These are phyloP conservation scores for Aureobasidium pullulans DNA, from an alignment of 2,329 filamentous ascomycete species.

Conservation along the genomic window DNA sequence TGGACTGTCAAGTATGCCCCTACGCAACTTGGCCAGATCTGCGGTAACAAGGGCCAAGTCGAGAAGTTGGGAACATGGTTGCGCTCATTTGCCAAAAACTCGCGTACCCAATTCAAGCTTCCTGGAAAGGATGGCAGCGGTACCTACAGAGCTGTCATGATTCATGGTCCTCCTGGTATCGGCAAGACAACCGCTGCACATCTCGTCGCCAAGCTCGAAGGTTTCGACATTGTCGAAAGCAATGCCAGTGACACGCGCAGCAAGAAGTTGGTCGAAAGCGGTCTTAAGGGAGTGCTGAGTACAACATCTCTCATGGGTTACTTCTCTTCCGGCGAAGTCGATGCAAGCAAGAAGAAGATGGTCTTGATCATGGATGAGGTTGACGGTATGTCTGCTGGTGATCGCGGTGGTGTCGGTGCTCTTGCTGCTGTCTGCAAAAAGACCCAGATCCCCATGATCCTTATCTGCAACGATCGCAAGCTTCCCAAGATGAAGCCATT, in stretches of 20 bases:
- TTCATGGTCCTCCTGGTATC: conserved; percentile 91
- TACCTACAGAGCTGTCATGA: conserved; percentile 78
- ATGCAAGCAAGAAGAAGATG: conserved; percentile 79
- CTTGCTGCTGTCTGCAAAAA: conserved; percentile 93
- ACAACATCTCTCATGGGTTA: conserved; percentile 89
- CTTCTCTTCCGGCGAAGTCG: conserved; percentile 78
- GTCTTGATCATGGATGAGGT: conserved; percentile 99
- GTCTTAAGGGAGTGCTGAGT: conserved; percentile 82
- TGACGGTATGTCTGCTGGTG: conserved; percentile 96
- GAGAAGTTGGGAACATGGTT: conserved; percentile 89
- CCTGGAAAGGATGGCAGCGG: conserved; percentile 80
- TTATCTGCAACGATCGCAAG: conserved; percentile 94
- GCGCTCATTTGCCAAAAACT: conserved; percentile 68
- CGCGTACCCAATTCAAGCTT: conserved; percentile 73
- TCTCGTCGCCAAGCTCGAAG: conserved; percentile 83
- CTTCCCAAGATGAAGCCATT: conserved; percentile 98
- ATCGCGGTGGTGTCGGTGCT: conserved; percentile 90
- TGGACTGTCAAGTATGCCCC: conserved; percentile 97
- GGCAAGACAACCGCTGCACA: conserved; percentile 97
- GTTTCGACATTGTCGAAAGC: conserved; percentile 87
- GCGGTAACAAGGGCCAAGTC: conserved; percentile 84
- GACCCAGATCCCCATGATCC: conserved; percentile 86
- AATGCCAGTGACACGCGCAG: conserved; percentile 94
- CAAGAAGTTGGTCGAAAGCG: conserved; percentile 87
- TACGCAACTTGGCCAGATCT: conserved; percentile 76